phyloP scores from a whole-genome alignment of 116 monocot species.

The Phalaenopsis hybrid region DNA sequence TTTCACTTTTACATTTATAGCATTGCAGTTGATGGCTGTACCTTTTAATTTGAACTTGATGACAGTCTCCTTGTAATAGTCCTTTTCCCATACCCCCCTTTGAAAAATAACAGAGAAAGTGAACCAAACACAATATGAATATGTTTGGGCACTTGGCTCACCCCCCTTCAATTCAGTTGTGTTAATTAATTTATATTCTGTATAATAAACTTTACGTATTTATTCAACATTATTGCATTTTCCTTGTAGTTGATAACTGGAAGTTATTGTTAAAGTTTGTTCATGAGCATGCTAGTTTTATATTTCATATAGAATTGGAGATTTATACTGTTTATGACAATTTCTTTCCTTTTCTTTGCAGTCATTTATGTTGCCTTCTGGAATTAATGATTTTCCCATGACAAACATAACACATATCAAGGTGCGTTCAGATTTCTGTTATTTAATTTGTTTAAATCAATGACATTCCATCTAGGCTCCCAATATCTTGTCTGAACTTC shows the following conservation, averaged over 20 bases:
- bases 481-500: too few species aligned
- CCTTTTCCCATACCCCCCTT: too few species aligned
- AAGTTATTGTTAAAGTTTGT: not conserved
- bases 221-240: not conserved
- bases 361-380: slow-evolving; percentile 99
- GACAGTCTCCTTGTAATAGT: too few species aligned
- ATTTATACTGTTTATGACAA: not conserved
- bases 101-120: too few species aligned
- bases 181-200: not conserved
- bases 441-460: not conserved
- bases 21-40: too few species aligned
- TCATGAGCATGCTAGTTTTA: not conserved
- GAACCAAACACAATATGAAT: too few species aligned
- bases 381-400: slow-evolving; percentile 99
- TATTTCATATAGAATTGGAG: not conserved
- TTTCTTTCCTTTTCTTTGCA: slow-evolving; percentile 17
- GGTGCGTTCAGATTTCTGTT: slow-evolving; percentile 33
- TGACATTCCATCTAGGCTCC: too few species aligned
- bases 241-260: not conserved
- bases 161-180: not conserved
- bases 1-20: too few species aligned
- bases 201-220: not conserved
- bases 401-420: slow-evolving; percentile 91
- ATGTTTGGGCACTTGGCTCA: not conserved
- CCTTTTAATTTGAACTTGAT: too few species aligned